Conservation (phyloP, 106 monocot genomes). For the Platanthera zijinensis region DNA sequence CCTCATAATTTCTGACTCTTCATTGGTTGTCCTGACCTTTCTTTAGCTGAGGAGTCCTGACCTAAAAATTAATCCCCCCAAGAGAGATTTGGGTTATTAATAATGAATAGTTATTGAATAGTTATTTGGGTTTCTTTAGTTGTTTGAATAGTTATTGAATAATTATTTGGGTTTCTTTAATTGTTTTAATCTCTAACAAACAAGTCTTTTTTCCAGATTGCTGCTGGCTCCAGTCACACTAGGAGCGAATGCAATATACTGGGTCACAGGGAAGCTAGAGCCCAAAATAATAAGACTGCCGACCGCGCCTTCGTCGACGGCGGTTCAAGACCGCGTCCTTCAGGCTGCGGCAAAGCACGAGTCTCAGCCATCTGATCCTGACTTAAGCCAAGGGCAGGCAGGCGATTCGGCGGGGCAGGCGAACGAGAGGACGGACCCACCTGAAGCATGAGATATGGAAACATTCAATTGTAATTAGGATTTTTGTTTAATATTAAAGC, state of each 20-base stretch:
- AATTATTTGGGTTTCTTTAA: no score
- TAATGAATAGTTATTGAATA: no score
- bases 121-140: no score
- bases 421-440: conserved; percentile 31
- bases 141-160: no score
- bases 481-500: background rate
- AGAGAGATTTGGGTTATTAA: no score
- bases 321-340: conserved; percentile 74
- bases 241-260: conserved; percentile 54
- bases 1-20: no score
- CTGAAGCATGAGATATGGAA: conserved; percentile 33
- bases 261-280: conserved; percentile 39
- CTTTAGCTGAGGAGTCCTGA: no score
- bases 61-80: no score
- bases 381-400: conserved; percentile 6
- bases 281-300: conserved; percentile 58
- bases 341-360: conserved; percentile 93
- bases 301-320: conserved; percentile 74
- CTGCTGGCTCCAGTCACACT: conserved; percentile 49
- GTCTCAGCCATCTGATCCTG: conserved; percentile 61
- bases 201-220: background rate
- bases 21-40: no score
- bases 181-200: no score
- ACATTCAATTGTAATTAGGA: background rate
- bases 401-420: conserved; percentile 13